phyloP scores from a whole-genome alignment of 306 rosid species.

The Hippophae rhamnoides region DNA sequence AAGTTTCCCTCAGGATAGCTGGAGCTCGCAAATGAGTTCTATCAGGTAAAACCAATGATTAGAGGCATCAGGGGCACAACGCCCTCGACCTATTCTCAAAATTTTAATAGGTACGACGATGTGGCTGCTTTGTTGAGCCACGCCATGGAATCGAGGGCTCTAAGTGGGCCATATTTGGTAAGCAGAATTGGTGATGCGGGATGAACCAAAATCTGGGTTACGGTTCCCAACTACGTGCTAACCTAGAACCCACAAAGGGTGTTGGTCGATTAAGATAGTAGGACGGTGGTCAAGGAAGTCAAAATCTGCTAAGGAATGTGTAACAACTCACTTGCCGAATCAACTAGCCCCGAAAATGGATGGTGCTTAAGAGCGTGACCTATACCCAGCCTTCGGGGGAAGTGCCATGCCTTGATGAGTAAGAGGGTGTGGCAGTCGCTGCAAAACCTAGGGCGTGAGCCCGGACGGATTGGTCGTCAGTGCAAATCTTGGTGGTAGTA shows the following conservation, averaged over 20 bases:
- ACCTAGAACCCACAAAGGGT: neutral
- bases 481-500: too few species aligned
- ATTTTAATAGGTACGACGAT: too few species aligned
- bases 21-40: too few species aligned
- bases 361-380: neutral
- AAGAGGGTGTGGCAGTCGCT: neutral
- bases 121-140: too few species aligned
- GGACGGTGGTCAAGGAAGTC: too few species aligned
- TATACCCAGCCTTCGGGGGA: neutral
- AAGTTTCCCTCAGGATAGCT: too few species aligned
- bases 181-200: neutral
- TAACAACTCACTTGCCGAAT: constrained; percentile 2
- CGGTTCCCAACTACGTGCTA: neutral
- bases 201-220: neutral
- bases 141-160: too few species aligned
- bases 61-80: too few species aligned
- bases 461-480: neutral
- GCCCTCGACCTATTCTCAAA: too few species aligned
- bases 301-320: too few species aligned
- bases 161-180: neutral
- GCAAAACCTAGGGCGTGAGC: constrained; percentile 2
- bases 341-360: constrained; percentile 9
- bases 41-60: too few species aligned
- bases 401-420: constrained; percentile 1
- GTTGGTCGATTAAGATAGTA: too few species aligned